A percentile compares a stretch with the other conserved stretches of the same genome.
Conservation (phyloP, 2,329 filamentous ascomycete genomes). For the Pestalotiopsis sp. region DNA sequence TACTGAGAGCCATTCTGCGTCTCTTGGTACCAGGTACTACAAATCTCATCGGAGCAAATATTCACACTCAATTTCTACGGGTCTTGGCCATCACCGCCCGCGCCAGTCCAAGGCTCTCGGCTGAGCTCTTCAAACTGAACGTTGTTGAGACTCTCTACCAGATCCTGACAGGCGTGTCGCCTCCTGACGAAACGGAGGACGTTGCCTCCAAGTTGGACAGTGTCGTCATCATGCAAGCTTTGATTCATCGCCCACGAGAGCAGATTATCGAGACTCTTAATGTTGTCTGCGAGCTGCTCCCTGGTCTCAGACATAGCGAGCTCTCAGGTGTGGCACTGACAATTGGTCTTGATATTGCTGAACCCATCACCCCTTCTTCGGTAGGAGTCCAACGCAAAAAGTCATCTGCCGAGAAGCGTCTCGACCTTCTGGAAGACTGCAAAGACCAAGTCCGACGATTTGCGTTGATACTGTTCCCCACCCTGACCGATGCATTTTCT, state of each 20-base stretch:
- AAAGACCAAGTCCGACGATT: conserved; percentile 87
- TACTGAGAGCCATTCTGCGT: conserved; percentile 81
- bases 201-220: conserved; percentile 87
- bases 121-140: conserved; percentile 92
- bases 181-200: conserved; percentile 75
- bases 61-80: conserved; percentile 94
- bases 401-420: conserved; percentile 72
- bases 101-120: conserved; percentile 82
- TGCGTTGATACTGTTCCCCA: conserved; percentile 88
- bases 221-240: conserved; percentile 96
- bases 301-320: conserved; percentile 63
- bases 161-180: conserved; percentile 93
- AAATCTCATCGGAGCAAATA: conserved; percentile 89
- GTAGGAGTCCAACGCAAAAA: conserved; percentile 45
- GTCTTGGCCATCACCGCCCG: conserved; percentile 88
- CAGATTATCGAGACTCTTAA: conserved; percentile 97
- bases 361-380: conserved; percentile 41
- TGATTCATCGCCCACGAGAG: conserved; percentile 92
- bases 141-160: conserved; percentile 97
- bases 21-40: conserved; percentile 91
- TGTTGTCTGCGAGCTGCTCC: conserved; percentile 92
- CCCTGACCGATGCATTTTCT: conserved; percentile 93
- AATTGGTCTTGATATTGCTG: conserved; percentile 33
- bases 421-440: conserved; percentile 81
- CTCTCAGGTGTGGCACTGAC: conserved; percentile 36